Evolutionary conservation across 768 basidiomycete species (phyloP).

Genomic region (Pholiota molesta): DNA sequence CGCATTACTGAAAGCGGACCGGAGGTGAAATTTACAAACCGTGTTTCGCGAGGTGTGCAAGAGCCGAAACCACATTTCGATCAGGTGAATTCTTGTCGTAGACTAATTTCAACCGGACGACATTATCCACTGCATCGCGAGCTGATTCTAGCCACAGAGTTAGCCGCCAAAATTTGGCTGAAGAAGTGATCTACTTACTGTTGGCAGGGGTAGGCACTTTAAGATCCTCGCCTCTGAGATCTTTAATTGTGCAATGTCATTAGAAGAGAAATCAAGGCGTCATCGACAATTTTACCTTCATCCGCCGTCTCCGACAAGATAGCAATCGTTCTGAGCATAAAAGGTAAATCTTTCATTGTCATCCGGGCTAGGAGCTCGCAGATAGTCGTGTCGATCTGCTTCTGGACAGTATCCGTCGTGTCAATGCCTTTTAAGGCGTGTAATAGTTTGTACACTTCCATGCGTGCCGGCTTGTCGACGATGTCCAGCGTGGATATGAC

Average conservation of each 20-base stretch:
- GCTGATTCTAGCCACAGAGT: not conserved
- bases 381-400: not conserved
- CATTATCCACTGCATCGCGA: not conserved
- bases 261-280: too few species aligned
- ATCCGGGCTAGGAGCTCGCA: not conserved
- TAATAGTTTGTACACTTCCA: not conserved
- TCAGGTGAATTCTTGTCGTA: not conserved
- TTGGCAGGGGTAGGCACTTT: not conserved
- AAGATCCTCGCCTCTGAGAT: not conserved
- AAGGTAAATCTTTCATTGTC: not conserved
- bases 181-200: not conserved
- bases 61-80: not conserved
- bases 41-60: not conserved
- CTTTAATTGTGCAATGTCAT: not conserved
- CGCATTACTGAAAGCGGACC: not conserved
- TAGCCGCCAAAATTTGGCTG: not conserved
- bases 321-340: not conserved
- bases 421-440: not conserved
- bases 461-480: not conserved
- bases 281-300: not conserved
- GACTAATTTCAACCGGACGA: not conserved
- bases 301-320: not conserved
- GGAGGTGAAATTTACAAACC: not conserved
- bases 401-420: not conserved
- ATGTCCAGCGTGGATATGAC: not conserved